Conservation (phyloP, 345 rosid species). For the Boechera stricta region DNA sequence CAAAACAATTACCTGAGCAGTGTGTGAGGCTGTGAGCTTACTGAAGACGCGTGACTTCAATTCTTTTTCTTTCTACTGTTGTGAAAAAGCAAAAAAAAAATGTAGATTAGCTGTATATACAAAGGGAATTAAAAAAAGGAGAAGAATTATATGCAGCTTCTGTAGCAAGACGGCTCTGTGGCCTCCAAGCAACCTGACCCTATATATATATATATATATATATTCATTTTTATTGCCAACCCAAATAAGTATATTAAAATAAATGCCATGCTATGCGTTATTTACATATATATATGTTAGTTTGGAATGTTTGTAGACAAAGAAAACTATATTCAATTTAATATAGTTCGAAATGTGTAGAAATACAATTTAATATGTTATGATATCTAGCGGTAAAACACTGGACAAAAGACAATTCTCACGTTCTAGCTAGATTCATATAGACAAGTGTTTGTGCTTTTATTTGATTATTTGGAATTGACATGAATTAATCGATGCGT, state of each 20-base stretch:
- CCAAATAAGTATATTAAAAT: neutral
- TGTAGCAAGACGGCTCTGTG: conserved; percentile 23
- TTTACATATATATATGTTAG: neutral
- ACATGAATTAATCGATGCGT: neutral
- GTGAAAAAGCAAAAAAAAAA: no score
- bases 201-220: neutral
- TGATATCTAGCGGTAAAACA: neutral
- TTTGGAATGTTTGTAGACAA: neutral
- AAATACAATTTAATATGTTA: neutral
- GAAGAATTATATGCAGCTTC: neutral
- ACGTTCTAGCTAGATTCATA: neutral
- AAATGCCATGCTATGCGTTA: neutral
- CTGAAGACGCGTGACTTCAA: no score
- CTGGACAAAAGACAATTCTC: conserved; percentile 4
- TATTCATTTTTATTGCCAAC: neutral
- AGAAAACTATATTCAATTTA: neutral
- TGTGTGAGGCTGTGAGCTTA: no score
- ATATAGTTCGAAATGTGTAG: neutral
- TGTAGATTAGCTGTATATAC: no score
- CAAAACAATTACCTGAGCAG: no score
- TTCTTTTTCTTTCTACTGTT: no score
- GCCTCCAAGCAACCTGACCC: neutral
- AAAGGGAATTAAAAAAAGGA: no score
- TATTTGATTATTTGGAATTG: neutral
- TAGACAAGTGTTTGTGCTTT: neutral